Base-by-base conservation (phyloP, 176 grass and related monocot genomes). In the Bothriochloa decipiens region DNA sequence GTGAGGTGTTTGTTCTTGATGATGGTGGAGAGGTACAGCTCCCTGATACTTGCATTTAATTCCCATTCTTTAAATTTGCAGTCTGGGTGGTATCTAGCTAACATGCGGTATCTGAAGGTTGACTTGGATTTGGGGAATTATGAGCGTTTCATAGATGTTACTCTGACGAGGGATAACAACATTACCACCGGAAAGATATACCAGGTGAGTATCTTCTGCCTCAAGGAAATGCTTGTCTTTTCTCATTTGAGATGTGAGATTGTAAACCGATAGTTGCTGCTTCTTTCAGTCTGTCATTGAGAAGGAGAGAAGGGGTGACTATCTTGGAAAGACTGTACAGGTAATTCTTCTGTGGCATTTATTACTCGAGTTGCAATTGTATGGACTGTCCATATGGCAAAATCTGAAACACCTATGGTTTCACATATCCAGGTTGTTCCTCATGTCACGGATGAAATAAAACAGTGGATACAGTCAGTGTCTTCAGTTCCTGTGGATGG, bases 171-270 rank as follows among this genome's bases (percentile, higher is more conserved):
- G 83, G 89, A 89, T 64, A 98, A 96, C 85, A 98, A 98, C 84
- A 92, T 98, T 80, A 98, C 96, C 65, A 98, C 91, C 8, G 96
- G 96, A 78, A 98, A 98, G 80, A 94, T 98, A 90, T 98, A 98
- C 86, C 96, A 95, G 93, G 96, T 84, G 49, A 89, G 78, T 81
- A 35, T 50, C 2, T 60, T n/a, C 3, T 41, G n/a, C 58, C n/a
- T 52, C 37, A 16, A 6, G 6, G 43, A 73, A 75, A 64, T 83
- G 37, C 15, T 83, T 86, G 15, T 7, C 55, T 35, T 27, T 87
- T 80, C 23, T 69, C 32, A 63, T 52, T 68, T 80, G 32, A 73
- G 49, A 57, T 70, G 86, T 79, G 40, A 73, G 50, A 58, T 70
- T 86, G 25, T 79, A 78, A 83, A 61, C 25, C 49, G 10, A 68